phyloP scores from a whole-genome alignment of 1,284 basidiomycete species.

The Fomitiporia mediterranea region DNA sequence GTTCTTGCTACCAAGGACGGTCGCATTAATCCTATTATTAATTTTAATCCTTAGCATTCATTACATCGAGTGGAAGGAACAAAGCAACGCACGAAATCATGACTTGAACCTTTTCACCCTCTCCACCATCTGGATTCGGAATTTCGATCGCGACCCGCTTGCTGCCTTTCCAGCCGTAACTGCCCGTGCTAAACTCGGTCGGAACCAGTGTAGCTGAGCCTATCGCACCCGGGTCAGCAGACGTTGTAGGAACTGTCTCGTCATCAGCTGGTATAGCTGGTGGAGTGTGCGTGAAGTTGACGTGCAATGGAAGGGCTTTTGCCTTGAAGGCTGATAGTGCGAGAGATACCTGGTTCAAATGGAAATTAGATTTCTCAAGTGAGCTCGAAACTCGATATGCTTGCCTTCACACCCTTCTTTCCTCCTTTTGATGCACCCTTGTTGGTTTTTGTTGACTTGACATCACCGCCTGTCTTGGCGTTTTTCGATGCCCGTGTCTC shows the following conservation, averaged over 20 bases:
- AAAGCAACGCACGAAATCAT: constrained; percentile 57
- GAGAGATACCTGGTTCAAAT: constrained; percentile 37
- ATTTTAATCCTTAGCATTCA: constrained; percentile 7
- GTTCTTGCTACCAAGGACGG: constrained; percentile 69
- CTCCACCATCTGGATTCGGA: constrained; percentile 43
- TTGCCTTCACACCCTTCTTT: constrained; percentile 42
- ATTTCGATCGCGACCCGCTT: constrained; percentile 65
- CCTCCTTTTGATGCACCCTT: constrained; percentile 27
- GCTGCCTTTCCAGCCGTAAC: constrained; percentile 77
- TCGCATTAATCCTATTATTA: constrained; percentile 64
- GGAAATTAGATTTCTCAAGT: neutral
- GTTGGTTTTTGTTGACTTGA: constrained; percentile 23
- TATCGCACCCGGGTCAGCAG: constrained; percentile 56
- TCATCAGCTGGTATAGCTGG: constrained; percentile 42
- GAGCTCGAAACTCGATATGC: constrained; percentile 26
- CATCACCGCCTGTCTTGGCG: constrained; percentile 38
- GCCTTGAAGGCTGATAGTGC: constrained; percentile 53
- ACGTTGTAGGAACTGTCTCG: constrained; percentile 32
- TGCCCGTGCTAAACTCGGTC: constrained; percentile 61
- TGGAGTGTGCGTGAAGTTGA: constrained; percentile 64
- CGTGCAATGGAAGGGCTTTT: constrained; percentile 61
- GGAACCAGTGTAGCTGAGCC: constrained; percentile 54
- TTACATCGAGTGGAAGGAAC: neutral
- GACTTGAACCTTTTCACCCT: constrained; percentile 67
- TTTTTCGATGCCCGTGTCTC: constrained; percentile 45